phyloP scores from a whole-genome alignment of 2,329 filamentous ascomycete genomes.

The Stachybotrys elegans region DNA sequence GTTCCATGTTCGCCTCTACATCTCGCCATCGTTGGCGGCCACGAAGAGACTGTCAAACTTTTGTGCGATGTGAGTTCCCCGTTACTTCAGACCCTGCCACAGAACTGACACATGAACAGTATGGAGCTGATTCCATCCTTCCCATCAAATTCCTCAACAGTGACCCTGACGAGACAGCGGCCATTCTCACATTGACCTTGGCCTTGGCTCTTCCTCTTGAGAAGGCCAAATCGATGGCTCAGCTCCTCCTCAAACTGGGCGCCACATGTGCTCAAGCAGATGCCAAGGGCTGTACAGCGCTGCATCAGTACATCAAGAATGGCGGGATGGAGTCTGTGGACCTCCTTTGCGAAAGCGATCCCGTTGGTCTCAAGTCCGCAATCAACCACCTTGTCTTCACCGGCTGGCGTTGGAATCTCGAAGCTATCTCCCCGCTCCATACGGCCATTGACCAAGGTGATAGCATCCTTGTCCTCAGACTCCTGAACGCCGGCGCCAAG shows the following conservation, averaged over 20 bases:
- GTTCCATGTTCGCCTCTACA: slow-evolving; percentile 69
- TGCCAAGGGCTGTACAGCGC: slow-evolving; percentile 54
- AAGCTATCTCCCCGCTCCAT: slow-evolving; percentile 46
- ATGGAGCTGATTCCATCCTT: slow-evolving; percentile 71
- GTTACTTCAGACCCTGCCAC: not conserved
- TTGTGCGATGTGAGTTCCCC: slow-evolving; percentile 52
- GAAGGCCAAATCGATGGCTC: slow-evolving; percentile 60
- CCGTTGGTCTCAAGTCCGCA: slow-evolving; percentile 54
- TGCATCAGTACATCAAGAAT: slow-evolving; percentile 59
- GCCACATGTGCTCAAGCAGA: slow-evolving; percentile 72
- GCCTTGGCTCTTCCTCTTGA: slow-evolving; percentile 58
- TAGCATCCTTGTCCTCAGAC: slow-evolving; percentile 45
- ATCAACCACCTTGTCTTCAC: slow-evolving; percentile 58
- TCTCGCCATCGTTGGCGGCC: slow-evolving; percentile 69
- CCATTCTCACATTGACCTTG: slow-evolving; percentile 67
- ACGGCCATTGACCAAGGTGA: slow-evolving; percentile 53
- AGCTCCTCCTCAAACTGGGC: slow-evolving; percentile 62
- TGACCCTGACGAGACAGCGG: slow-evolving; percentile 45
- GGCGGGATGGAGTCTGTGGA: slow-evolving; percentile 44
- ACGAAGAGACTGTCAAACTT: slow-evolving; percentile 61
- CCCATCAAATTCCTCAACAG: slow-evolving; percentile 62
- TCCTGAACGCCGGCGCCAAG: slow-evolving; percentile 60
- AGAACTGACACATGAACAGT: slow-evolving; percentile 36
- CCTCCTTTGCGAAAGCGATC: slow-evolving; percentile 49
- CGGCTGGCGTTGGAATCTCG: slow-evolving; percentile 24